phyloP scores from a whole-genome alignment of 2,329 filamentous ascomycete genomes.

The Plectosphaerella plurivora region DNA sequence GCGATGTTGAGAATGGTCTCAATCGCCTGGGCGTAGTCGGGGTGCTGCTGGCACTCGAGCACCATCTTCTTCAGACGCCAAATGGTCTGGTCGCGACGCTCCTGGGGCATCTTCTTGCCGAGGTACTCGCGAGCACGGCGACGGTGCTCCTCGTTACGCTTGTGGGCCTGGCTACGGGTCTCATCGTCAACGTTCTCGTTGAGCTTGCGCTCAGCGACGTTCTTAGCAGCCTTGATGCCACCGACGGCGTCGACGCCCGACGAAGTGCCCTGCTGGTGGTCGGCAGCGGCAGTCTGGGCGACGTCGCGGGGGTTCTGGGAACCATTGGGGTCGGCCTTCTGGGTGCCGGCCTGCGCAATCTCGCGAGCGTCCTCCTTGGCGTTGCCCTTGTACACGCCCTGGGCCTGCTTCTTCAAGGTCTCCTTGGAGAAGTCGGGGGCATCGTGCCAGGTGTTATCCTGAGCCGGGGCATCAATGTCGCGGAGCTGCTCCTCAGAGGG shows the following conservation, averaged over 20 bases:
- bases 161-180: slow-evolving; percentile 43
- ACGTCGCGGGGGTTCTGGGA: slow-evolving; percentile 50
- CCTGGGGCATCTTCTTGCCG: slow-evolving; percentile 80
- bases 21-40: slow-evolving; percentile 90
- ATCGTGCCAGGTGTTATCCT: slow-evolving; percentile 93
- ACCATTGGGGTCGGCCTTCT: slow-evolving; percentile 51
- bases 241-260: slow-evolving; percentile 50
- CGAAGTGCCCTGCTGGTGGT: slow-evolving; percentile 35
- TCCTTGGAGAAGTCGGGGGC: slow-evolving; percentile 70
- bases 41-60: slow-evolving; percentile 90
- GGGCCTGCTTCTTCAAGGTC: slow-evolving; percentile 63
- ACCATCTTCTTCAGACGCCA: slow-evolving; percentile 97
- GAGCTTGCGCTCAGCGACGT: slow-evolving; percentile 49
- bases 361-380: slow-evolving; percentile 56
- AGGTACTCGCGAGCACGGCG: slow-evolving; percentile 67
- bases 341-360: slow-evolving; percentile 51
- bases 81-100: slow-evolving; percentile 87
- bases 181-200: slow-evolving; percentile 64
- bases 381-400: slow-evolving; percentile 54
- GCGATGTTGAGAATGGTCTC: slow-evolving; percentile 79
- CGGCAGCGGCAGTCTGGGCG: slow-evolving; percentile 38
- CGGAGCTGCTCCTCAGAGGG: slow-evolving; percentile 72
- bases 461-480: slow-evolving; percentile 78
- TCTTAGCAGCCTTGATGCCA: slow-evolving; percentile 30
- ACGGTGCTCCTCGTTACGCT: slow-evolving; percentile 37